Base-by-base conservation (phyloP, 148 eudicot genomes). In the Rhododendron molle region DNA sequence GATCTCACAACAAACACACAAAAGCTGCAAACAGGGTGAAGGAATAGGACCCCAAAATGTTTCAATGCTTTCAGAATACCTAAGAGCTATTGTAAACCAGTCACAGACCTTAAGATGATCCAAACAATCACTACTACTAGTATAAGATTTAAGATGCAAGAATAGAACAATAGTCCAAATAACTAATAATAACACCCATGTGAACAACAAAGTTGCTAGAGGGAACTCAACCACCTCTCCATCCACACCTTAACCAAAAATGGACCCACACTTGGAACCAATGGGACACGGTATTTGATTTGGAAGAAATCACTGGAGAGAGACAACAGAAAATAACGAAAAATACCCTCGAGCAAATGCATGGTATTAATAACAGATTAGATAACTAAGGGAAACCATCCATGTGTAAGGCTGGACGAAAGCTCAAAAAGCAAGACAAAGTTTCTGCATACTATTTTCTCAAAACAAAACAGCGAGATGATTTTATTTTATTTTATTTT, bases 171-270 rank as follows among this genome's bases (percentile, higher is more conserved):
- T 16, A 74, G 0, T 0, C 38, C 21, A 7, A 34, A 74, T 36
- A 18, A 38, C 21, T 1, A 6, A 74, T 16, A 74, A 7, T 18
- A 74, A 15, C 20, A 73, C 2, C 49, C 4, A 23, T 21, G 4
- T 0, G 3, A 26, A 78, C 21, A 46, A 40, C 80, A 21, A 40
- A 76, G 12, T 1, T 16, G 80, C 30, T 9, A 76, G 26, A 43
- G 80, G 80, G 50, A 76, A 5, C 49, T 76, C 79, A 38, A 38
- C 79, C 81, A 44, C 16, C 81, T 78, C 23, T 26, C 79, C 80
- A 46, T 78, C 18, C 81, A 78, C 20, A 13, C 36, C 58, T 46
- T 46, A 36, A 76, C 28, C 81, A 44, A 44, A n/a, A 11, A 3
- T 7, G 12, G 81, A 77, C 2, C 15, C 54, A 77, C 54, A 76